Conservation (phyloP, 345 rosid species). For the Melaleuca quinquenervia region DNA sequence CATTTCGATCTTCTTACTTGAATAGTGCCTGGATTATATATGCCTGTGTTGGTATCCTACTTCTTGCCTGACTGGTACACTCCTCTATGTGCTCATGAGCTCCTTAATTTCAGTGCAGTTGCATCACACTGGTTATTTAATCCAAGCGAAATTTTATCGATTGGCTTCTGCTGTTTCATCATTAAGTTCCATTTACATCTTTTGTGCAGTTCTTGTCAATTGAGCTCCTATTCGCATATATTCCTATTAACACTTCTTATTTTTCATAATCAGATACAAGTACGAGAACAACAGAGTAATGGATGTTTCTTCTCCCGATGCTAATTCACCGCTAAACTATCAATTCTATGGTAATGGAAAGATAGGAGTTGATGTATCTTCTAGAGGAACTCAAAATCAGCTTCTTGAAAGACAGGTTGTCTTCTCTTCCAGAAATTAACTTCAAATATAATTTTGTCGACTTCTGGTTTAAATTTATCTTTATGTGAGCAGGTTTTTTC, state of each 20-base stretch:
- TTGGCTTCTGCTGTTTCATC: background rate
- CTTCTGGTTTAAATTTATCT: background rate
- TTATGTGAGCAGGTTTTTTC: background rate
- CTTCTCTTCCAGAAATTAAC: constrained; percentile 3
- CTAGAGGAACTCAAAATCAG: constrained; percentile 78
- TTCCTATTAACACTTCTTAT: background rate
- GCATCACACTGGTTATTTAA: background rate
- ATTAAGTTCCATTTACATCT: background rate
- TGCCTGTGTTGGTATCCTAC: background rate
- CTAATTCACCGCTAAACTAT: constrained; percentile 53
- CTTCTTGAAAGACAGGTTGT: constrained; percentile 91
- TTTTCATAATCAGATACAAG: constrained; percentile 44
- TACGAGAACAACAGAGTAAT: constrained; percentile 79
- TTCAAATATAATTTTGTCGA: background rate
- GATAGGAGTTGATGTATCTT: constrained; percentile 50
- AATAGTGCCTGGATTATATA: background rate
- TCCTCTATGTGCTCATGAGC: background rate
- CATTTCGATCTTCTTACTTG: background rate
- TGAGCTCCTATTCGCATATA: background rate
- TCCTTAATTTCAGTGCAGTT: background rate
- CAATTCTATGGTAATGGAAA: constrained; percentile 73
- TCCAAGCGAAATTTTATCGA: background rate
- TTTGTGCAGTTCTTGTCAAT: background rate
- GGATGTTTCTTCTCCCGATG: constrained; percentile 67
- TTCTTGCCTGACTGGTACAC: background rate